Conservation (phyloP, 2,329 filamentous ascomycete species). For the Capronia americana region DNA sequence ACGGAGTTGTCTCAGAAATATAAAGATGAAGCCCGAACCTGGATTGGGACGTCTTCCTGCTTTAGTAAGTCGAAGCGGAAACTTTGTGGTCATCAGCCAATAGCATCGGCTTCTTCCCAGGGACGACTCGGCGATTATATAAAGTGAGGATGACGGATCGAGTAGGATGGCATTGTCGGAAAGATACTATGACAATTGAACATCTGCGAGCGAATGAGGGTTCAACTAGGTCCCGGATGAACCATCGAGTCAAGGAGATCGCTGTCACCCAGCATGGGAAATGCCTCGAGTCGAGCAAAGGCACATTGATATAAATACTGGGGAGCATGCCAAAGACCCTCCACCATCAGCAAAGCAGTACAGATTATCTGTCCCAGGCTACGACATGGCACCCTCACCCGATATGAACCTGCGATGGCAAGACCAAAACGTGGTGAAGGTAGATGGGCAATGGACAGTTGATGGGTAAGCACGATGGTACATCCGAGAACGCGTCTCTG, state of each 20-base stretch:
- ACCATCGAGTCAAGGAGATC: not conserved
- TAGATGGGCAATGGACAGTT: conserved; percentile 22
- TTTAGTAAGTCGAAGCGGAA: not conserved
- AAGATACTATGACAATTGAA: not conserved
- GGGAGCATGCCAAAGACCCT: not conserved
- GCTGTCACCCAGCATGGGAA: not conserved
- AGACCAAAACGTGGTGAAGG: conserved; percentile 27
- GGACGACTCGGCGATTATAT: not conserved
- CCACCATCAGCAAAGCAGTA: not conserved
- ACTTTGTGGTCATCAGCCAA: not conserved
- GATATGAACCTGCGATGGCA: conserved; percentile 25
- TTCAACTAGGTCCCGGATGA: not conserved
- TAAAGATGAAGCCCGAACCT: not conserved
- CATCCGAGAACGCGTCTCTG: not conserved
- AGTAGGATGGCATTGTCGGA: not conserved
- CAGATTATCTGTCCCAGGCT: not conserved
- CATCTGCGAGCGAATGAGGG: not conserved
- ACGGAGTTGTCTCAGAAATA: not conserved
- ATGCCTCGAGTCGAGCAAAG: not conserved
- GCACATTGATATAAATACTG: not conserved
- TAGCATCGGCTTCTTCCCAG: not conserved
- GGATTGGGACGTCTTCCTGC: not conserved
- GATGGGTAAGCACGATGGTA: conserved; percentile 46
- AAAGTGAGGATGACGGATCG: not conserved
- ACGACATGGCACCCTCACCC: not conserved